Base-by-base conservation (phyloP, 1,284 basidiomycete genomes). In the Pseudozyma sp. region DNA sequence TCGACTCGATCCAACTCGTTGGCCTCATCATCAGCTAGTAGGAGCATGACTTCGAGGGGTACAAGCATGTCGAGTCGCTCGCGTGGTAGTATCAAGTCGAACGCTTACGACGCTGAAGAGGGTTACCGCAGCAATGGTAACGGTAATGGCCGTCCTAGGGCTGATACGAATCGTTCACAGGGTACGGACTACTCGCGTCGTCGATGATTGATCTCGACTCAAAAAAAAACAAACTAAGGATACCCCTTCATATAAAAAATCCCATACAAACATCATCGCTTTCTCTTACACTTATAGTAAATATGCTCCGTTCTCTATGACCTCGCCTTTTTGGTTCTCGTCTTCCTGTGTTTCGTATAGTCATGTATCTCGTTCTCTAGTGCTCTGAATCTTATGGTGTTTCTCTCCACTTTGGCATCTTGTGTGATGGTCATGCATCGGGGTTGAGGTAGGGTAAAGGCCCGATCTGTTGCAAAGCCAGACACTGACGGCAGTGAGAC, bases 1-100 rank as follows among this genome's bases (percentile, higher is more conserved):
- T 71, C 69, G 59, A 76, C 73, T 10, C 58, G 73, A 11, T 59
- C 58, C 61, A 76, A 76, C 62, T 74, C 71, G 58, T 21, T 69
- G n/a, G 61, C 66, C 16, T 47, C 45, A 31, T 59, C 54, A 16
- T 64, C 61, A 45, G 56, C 57, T 10, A 65, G 56, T 59, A 36
- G 65, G 13, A 76, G 69, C 59, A 67, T 70, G 60, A 63, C 67
- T 1, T 68, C 64, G 45, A 31, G 69, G 10, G 62, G 54, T 21
- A 76, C 73, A 6, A 55, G 60, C 8, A 60, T 65, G 69, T 65
- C 61, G 43, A 69, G 65, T 57, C 56, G 73, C 14, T 71, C 69
- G 34, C 57, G 61, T 12, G 60, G 52, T 13, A 75, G 72, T 55
- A 57, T 64, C 58, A 75, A 75, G 64, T 55, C 57, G 39, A 60